These are phyloP conservation scores for Neostapfia colusana DNA, from an alignment of 176 grass and related monocot species.

Conservation along the genomic window DNA sequence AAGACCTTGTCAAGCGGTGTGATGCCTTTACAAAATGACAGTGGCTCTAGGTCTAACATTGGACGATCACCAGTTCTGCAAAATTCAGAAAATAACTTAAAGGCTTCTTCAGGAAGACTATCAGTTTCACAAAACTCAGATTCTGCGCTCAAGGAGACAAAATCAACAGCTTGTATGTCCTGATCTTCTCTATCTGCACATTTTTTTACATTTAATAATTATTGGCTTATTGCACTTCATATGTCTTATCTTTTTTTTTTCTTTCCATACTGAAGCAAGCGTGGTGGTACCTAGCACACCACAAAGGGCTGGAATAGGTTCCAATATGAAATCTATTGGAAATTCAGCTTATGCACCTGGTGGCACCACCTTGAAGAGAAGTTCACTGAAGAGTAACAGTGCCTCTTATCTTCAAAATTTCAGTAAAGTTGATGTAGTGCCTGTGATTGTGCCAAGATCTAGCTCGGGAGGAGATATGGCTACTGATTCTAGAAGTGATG, in stretches of 20 bases:
- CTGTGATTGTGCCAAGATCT: constrained; percentile 83
- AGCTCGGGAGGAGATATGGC: constrained; percentile 65
- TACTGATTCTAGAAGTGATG: constrained; percentile 65
- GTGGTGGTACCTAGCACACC: constrained; percentile 60
- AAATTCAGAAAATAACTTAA: constrained; percentile 79
- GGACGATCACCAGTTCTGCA: constrained; percentile 65
- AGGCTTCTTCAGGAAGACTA: constrained; percentile 57
- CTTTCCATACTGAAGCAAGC: constrained; percentile 58
- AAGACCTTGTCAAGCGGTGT: constrained; percentile 44
- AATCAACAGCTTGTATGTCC: constrained; percentile 62
- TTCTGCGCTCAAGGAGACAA: constrained; percentile 71
- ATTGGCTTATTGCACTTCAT: constrained; percentile 16
- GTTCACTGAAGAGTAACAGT: constrained; percentile 58
- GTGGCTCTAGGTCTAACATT: constrained; percentile 68
- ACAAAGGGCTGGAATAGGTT: constrained; percentile 61
- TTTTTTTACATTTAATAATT: constrained; percentile 34
- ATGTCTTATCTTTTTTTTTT: constrained; percentile 38
- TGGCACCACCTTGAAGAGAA: constrained; percentile 65
- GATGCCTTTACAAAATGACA: constrained; percentile 72
- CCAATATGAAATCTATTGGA: constrained; percentile 54
- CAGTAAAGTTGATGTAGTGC: constrained; percentile 59
- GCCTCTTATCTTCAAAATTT: constrained; percentile 58
- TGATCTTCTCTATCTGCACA: constrained; percentile 31
- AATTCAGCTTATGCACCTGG: constrained; percentile 52
- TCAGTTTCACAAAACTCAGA: constrained; percentile 74